Evolutionary conservation across 108 stramenopile genomes (phyloP).

Genomic region (Licmophora abbreviata): DNA sequence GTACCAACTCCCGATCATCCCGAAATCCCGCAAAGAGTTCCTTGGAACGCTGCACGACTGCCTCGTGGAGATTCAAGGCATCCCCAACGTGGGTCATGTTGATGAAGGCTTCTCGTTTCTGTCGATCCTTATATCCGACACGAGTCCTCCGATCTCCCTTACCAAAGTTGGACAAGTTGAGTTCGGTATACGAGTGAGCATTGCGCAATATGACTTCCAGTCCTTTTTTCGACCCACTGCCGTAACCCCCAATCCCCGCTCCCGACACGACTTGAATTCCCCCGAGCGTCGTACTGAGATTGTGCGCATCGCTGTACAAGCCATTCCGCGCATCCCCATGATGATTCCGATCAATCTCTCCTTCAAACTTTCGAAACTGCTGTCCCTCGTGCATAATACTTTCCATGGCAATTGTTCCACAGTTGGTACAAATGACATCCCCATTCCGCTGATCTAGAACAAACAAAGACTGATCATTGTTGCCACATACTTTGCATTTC

Average conservation of each 20-base stretch:
- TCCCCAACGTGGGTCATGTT: conserved; percentile 80
- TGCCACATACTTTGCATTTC: conserved; percentile 73
- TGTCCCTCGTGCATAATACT: conserved; percentile 83
- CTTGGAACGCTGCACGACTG: conserved; percentile 76
- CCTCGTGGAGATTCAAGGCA: conserved; percentile 76
- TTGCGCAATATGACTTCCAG: conserved; percentile 72
- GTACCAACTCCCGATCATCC: conserved; percentile 86
- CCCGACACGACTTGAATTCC: conserved; percentile 53
- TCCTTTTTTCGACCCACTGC: conserved; percentile 31
- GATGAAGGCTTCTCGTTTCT: conserved; percentile 68
- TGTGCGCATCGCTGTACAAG: conserved; percentile 68
- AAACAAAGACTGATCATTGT: conserved; percentile 76
- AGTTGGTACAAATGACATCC: conserved; percentile 73
- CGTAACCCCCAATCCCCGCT: conserved; percentile 64
- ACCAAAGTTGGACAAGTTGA: conserved; percentile 83
- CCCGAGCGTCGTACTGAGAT: conserved; percentile 71
- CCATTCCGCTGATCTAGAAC: conserved; percentile 80
- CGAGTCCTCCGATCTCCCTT: conserved; percentile 81
- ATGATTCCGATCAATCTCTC: conserved; percentile 86
- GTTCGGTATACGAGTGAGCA: conserved; percentile 77
- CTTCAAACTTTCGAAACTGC: conserved; percentile 84
- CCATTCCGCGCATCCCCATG: conserved; percentile 83
- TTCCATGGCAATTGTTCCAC: conserved; percentile 78
- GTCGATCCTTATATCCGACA: conserved; percentile 84
- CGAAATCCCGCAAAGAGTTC: conserved; percentile 88